Evolutionary conservation across 768 basidiomycete species (phyloP), one percentile per base, ranked within the genome.

Genomic region (Mycena vitilis): DNA sequence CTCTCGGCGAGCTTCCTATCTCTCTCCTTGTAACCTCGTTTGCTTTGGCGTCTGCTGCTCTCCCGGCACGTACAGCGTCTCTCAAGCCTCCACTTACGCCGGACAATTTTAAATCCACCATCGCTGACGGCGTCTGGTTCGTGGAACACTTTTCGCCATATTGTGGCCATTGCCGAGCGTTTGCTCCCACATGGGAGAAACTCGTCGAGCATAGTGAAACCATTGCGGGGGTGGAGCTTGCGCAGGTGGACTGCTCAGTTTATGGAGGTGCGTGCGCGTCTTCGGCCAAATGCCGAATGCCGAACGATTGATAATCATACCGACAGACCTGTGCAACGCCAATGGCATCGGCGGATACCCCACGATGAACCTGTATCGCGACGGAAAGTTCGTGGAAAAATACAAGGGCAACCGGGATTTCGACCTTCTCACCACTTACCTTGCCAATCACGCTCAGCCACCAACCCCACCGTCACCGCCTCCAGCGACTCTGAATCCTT

Each of bases 61-160:
- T 72, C 61, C 71, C 71, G 71, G 71, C 60, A 25, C 67, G 66
- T 60, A 68, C 67, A 61, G 60, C 64, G 18, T 47, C 64, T 5
- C 67, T 72, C 25, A 51, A 69, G 45, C 67, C 71, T 34, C 65
- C 74, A 65, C 85, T 94, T 53, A 89, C 86, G 0, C 86, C 90
- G 4, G 85, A 87, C 53, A 87, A 84, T 69, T 94, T 95, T 77
- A 75, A 85, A 12, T 63, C 80, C 16, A 82, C 86, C 0, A 83
- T 87, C 22, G 73, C 84, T 0, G 73, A 83, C 0, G 93, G 92
- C n/a, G 80, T 89, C 5, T 93, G 91, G 91, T 89, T 96, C 66
- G 82, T 97, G 56, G 95, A 97, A 73, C 91, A 93, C 78, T 98
- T 88, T 76, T 95, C 94, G 1, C 96, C 96, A 0, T 91, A 90